Percentiles rank a stretch among this genome's conserved stretches.
Evolutionary conservation across 1,284 basidiomycete species (phyloP).

Genomic region (Ganoderma sinense): DNA sequence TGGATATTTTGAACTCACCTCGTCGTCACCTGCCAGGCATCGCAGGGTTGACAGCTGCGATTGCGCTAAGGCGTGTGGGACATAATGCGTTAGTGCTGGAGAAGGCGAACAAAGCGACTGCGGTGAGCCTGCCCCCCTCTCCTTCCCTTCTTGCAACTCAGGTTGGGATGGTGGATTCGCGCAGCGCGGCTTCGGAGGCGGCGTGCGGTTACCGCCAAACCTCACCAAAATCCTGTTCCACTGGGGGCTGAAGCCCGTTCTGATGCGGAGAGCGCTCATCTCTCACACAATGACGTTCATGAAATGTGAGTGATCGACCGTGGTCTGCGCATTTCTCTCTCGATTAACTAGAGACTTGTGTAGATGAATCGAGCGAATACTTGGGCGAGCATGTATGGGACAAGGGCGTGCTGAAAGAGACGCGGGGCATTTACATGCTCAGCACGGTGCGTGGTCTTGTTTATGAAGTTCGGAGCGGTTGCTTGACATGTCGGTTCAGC

Average conservation of each 20-base stretch:
- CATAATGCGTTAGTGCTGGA: conserved; percentile 53
- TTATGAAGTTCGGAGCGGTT: conserved; percentile 21
- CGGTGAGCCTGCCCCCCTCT: conserved; percentile 43
- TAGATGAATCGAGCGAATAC: conserved; percentile 48
- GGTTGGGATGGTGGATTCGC: neutral
- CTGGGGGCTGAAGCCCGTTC: conserved; percentile 56
- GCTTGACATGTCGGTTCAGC: conserved; percentile 39
- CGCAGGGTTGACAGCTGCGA: conserved; percentile 56
- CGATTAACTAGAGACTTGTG: neutral
- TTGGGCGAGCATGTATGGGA: conserved; percentile 60
- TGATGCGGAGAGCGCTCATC: conserved; percentile 45
- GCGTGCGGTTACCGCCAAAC: conserved; percentile 58
- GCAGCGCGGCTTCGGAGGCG: conserved; percentile 43
- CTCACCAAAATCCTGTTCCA: conserved; percentile 60
- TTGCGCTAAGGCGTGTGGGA: conserved; percentile 45
- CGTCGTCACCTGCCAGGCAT: neutral
- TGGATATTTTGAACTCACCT: neutral
- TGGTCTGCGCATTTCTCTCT: neutral
- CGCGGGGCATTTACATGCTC: conserved; percentile 59
- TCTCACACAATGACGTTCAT: conserved; percentile 48
- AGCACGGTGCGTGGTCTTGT: conserved; percentile 49
- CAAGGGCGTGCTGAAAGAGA: conserved; percentile 59
- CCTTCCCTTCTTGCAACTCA: neutral
- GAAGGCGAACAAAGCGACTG: conserved; percentile 45
- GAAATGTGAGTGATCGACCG: conserved; percentile 40